These are phyloP conservation scores for Thalassiosira sp. DNA, from an alignment of 352 stramenopile species.

Conservation along the genomic window DNA sequence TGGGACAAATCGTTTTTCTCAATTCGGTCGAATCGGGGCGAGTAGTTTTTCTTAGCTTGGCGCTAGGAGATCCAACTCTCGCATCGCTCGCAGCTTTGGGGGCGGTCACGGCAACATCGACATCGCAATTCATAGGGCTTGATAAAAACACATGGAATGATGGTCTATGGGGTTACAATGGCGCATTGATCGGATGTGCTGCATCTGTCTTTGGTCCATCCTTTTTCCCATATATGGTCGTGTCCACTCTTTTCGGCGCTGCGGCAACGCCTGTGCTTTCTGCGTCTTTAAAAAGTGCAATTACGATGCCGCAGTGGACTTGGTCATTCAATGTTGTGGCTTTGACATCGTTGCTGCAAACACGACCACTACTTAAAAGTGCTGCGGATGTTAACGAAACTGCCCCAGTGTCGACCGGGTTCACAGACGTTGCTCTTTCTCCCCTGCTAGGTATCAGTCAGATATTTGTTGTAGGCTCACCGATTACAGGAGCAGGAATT, in stretches of 20 bases:
- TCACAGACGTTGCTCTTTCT: slow-evolving; percentile 38
- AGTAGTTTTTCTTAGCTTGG: slow-evolving; percentile 58
- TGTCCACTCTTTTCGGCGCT: slow-evolving; percentile 53
- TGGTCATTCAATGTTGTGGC: slow-evolving; percentile 76
- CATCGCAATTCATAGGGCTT: slow-evolving; percentile 35
- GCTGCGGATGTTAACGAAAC: background rate
- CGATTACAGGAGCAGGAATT: slow-evolving; percentile 57
- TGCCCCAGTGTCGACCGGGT: slow-evolving; percentile 6
- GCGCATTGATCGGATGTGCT: slow-evolving; percentile 77
- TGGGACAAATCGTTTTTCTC: slow-evolving; percentile 77
- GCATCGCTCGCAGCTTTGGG: slow-evolving; percentile 48
- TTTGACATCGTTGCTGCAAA: slow-evolving; percentile 60
- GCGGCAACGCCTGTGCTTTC: slow-evolving; percentile 57
- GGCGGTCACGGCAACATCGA: slow-evolving; percentile 43
- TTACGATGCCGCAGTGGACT: slow-evolving; percentile 71
- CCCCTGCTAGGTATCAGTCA: slow-evolving; percentile 74
- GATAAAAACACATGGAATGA: slow-evolving; percentile 46
- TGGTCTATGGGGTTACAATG: slow-evolving; percentile 77
- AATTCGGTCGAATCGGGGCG: slow-evolving; percentile 58
- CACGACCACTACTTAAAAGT: slow-evolving; percentile 42
- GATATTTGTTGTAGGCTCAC: slow-evolving; percentile 79
- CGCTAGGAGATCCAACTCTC: slow-evolving; percentile 64
- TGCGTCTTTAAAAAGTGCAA: slow-evolving; percentile 58
- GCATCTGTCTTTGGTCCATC: slow-evolving; percentile 66
- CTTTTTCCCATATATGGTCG: slow-evolving; percentile 23